Base-by-base conservation (phyloP, 495 filamentous ascomycete genomes). In the Diplogelasinospora grovesii region DNA sequence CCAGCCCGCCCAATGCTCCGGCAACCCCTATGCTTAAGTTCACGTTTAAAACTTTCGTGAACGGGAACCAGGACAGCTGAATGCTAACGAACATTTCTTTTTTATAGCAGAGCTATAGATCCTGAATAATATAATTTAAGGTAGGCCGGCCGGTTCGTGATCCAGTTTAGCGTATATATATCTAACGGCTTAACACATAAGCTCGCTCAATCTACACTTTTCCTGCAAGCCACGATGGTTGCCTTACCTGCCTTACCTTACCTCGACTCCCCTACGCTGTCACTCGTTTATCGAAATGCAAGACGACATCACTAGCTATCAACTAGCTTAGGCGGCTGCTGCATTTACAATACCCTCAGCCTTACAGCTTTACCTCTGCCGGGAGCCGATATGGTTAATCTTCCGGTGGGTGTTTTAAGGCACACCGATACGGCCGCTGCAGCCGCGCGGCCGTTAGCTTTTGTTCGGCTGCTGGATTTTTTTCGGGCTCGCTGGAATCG, bases 181-280 rank as follows among this genome's bases (percentile, higher is more conserved):
- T 33, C 30, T 33, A 18, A 18, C 30, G 20, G 30, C 30, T 18
- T 18, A 30, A 14, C 28, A 30, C 28, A 30, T 13, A 30, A 6
- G 30, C 30, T 33, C 20, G 30, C 30, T 33, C 30, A 33, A 33
- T 4, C 30, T 16, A 18, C 30, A 33, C 30, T 33, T 33, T 33
- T 10, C 30, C 9, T 33, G 30, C 30, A 33, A 33, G 30, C 30
- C 30, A 33, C 30, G 15, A 33, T 33, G 30, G 13, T 33, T 33
- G 30, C 15, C 30, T 33, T 18, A 33, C 30, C 10, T 11, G 4
- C 10, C 9, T 11, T 29, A 3, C 9, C 30, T 33, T 33, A 18
- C 15, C 30, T 16, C 30, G 8, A 33, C 14, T 18, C 30, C 14
- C 30, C 30, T 33, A 16, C 10, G 6, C 14, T 33, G 28, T 30